Base-by-base conservation (phyloP, 441 rosid genomes). In the Euphorbia neoarborescens region DNA sequence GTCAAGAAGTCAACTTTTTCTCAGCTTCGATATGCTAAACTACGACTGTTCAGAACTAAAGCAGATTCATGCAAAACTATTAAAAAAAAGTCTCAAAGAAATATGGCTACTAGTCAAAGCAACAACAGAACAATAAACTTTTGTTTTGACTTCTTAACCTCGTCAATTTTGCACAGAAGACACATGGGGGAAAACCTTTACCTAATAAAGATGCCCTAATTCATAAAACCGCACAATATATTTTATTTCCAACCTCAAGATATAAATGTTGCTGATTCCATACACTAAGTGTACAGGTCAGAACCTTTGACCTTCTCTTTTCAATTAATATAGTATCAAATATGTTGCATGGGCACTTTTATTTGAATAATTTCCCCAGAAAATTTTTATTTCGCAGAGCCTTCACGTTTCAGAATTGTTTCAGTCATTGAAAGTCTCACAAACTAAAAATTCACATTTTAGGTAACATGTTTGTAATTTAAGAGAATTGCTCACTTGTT, bases 191-290 rank as follows among this genome's bases (percentile, higher is more conserved):
- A 46, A n/a, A n/a, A 40, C 5, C 25, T 8, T 30, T 42, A 40
- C 9, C 65, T 56, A 30, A 30, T 42, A 59, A 65, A 38, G 69
- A 64, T 42, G 37, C 15, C 50, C 61, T 56, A 32, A 46, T 30
- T 32, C 48, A 7, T 65, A 40, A 50, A 20, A 34, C 22, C 48
- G 57, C 8, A 25, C 17, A 50, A 28, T 56, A 60, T 24, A n/a
- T 40, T 7, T 66, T 40, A 15, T 66, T 67, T 25, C 66, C 27
- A 46, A 35, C 34, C 68, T 61, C 32, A 56, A 53, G 51, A 69
- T 32, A 19, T 37, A 48, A 72, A 63, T 32, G 17, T 28, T 54
- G 27, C 37, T n/a, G 28, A 40, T 64, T 57, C 65, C 61, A 32
- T 10, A n/a, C n/a, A n/a, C n/a, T 7, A 37, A 57, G 42, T 28